Conservation (phyloP, 192 early-diverging fungal genomes). For the Spizellomyces punctatus region DNA sequence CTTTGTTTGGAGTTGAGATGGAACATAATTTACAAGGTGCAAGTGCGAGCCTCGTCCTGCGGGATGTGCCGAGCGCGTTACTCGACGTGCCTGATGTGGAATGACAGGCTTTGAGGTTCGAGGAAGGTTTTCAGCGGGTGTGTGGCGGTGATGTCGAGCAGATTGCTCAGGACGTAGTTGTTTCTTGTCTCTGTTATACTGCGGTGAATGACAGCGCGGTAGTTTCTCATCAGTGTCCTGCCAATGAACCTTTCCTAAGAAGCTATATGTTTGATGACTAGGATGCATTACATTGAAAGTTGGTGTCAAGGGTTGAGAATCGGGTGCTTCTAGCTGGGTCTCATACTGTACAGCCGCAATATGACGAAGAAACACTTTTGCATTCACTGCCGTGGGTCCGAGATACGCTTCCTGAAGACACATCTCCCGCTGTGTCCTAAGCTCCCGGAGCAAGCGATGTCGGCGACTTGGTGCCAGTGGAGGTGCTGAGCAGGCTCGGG, state of each 20-base stretch:
- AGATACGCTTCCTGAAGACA: conserved; percentile 12
- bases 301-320: not conserved
- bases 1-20: no score
- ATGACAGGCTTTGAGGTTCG: not conserved
- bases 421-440: not conserved
- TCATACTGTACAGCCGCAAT: not conserved
- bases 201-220: conserved; percentile 17
- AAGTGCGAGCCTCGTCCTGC: not conserved
- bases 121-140: no score
- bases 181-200: not conserved
- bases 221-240: not conserved
- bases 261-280: conserved; percentile 1
- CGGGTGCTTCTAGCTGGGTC: not conserved
- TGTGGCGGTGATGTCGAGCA: no score
- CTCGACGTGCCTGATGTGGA: not conserved
- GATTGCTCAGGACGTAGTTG: no score
- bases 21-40: no score
- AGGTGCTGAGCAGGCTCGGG: conserved; percentile 13
- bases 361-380: not conserved
- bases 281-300: conserved; percentile 12
- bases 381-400: conserved; percentile 1
- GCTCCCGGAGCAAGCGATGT: conserved; percentile 5
- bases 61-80: not conserved
- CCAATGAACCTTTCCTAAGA: conserved; percentile 9
- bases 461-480: not conserved